Base-by-base conservation (phyloP, 2,329 filamentous ascomycete species). In the Trichothecium sympodiale region DNA sequence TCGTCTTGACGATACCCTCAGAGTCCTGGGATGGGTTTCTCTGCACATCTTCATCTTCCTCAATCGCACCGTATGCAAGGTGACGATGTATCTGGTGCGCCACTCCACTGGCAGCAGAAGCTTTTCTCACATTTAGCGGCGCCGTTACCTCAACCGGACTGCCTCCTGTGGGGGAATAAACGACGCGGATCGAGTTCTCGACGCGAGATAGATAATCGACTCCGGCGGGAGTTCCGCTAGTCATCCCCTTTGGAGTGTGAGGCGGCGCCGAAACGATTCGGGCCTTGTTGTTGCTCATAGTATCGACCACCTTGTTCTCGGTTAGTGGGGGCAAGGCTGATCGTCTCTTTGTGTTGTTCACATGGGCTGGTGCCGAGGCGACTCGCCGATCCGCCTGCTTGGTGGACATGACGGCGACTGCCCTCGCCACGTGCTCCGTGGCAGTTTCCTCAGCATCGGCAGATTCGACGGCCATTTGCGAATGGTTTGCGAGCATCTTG, bases 111-210 rank as follows among this genome's bases (percentile, higher is more conserved):
- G 47, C 44, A 10, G 41, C 38, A 7, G 46, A 34, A 42, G 61
- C 62, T 47, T 64, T 68, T 33, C 57, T 57, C 14, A 64, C 52
- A 27, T 64, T 62, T 31, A 64, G 55, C 18, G 60, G 59, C 32
- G 54, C 51, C 0, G 64, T 60, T 2, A 52, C 46, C 20, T 55
- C 49, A 1, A 57, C 49, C 3, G 54, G 52, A 31, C 49, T 55
- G n/a, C 46, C 43, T 3, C 50, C 52, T 2, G 57, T 57, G 4
- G 67, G 64, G 3, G 70, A 70, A 38, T 65, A 55, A n/a, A 75
- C 71, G 5, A 75, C 51, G 5, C 70, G 66, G 45, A 75, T 75
- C 1, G 69, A 74, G 34, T 69, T 62, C 38, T 68, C 62, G 3
- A 61, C 60, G 23, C 54, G 58, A 33, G 60, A 57, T 7, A 73